Evolutionary conservation across 73 alveolate species (phyloP), one percentile per base, ranked within the genome.

Genomic region (Diophrys sp.): DNA sequence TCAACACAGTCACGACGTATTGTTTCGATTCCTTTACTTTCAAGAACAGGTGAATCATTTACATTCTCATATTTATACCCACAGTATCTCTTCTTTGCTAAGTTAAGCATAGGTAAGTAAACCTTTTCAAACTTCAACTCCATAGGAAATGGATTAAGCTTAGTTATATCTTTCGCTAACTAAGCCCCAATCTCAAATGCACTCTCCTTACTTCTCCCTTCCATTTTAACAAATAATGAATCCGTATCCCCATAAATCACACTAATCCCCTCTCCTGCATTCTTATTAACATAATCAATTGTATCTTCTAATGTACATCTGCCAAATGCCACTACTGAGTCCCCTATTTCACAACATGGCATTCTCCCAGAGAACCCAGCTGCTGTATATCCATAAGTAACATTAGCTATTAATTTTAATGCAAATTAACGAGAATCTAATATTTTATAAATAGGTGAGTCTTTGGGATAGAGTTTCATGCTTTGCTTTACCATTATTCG

Each of bases 211-310:
- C 92, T 73, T 79, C 90, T 76, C 33, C 96, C 97, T 78, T 84
- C 82, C 29, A 94, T 84, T 31, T 87, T 73, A 23, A 96, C 95
- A 83, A 98, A 96, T 79, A 97, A 76, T 27, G 99, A 94, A 82
- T 97, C 99, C 26, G 99, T 98, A 82, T 98, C 99, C 30, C 99
- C 99, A 90, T 98, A 98, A 57, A 98, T 90, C 56, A 97, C 99
- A 54, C 24, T 54, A n/a, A 26, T 28, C 31, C 28, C 73, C 73
- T 5, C 8, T 62, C 31, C 31, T 62, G 5, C 28, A 2, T 62
- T 5, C 73, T 23, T 5, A 82, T 93, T 90, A 14, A 95, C 91
- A 68, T 75, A 78, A n/a, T 78, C 73, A 53, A 79, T 93, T 2
- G 98, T 89, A 69, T 80, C 87, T 74, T 89, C 96, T 29, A 96